A percentile compares a stretch with the other conserved stretches of the same genome.
Evolutionary conservation across 169 alveolate species (phyloP).

Genomic region (Nephromyces sp.): DNA sequence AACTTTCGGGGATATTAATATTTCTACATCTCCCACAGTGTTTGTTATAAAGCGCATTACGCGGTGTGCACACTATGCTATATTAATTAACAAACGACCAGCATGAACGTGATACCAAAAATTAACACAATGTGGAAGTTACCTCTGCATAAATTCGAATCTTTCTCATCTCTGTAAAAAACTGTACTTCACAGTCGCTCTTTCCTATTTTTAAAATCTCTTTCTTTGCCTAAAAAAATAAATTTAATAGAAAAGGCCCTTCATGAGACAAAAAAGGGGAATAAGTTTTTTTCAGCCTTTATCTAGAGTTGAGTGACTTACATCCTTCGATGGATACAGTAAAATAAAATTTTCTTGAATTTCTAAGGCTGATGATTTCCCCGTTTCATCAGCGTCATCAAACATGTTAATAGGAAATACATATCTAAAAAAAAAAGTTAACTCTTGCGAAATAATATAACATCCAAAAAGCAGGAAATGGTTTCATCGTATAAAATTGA

Average conservation of each 20-base stretch:
- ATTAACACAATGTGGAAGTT: too few species aligned
- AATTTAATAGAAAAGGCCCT: not conserved
- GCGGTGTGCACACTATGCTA: too few species aligned
- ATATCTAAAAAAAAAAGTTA: slow-evolving; percentile 3
- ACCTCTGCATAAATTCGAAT: slow-evolving; percentile 25
- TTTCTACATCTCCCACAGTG: too few species aligned
- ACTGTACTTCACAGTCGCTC: slow-evolving; percentile 24
- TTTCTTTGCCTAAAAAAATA: slow-evolving; percentile 4
- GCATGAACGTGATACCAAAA: too few species aligned
- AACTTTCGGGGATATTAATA: too few species aligned
- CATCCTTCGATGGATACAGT: not conserved
- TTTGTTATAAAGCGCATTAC: too few species aligned
- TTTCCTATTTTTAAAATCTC: slow-evolving; percentile 5
- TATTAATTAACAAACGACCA: too few species aligned
- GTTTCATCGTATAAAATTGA: not conserved
- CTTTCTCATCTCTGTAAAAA: slow-evolving; percentile 18
- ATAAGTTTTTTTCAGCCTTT: not conserved
- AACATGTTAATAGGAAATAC: slow-evolving; percentile 34
- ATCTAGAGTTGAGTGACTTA: not conserved
- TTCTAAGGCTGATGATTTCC: not conserved
- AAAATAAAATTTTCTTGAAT: not conserved
- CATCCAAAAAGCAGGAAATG: not conserved
- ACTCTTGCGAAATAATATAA: not conserved
- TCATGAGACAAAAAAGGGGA: not conserved
- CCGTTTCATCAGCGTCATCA: slow-evolving; percentile 14